These are phyloP conservation scores for Lodderomyces pseudojiufengensis DNA, from an alignment of 1,139 yeast species.

Conservation along the genomic window DNA sequence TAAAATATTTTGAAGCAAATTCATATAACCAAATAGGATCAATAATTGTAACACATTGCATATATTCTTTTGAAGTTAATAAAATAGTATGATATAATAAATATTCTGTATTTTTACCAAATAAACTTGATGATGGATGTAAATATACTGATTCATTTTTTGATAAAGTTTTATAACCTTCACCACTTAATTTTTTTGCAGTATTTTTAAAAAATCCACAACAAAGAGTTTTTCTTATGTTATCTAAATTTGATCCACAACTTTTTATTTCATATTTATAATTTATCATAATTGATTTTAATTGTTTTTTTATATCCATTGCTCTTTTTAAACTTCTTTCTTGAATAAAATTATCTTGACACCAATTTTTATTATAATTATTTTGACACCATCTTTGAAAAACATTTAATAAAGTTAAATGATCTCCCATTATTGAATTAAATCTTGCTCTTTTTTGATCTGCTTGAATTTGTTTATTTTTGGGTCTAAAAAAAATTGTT, in stretches of 20 bases:
- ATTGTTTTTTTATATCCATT: constrained; percentile 72
- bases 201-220: constrained; percentile 86
- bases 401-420: constrained; percentile 77
- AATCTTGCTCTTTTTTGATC: constrained; percentile 75
- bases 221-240: constrained; percentile 69
- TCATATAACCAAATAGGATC: constrained; percentile 85
- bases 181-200: constrained; percentile 69
- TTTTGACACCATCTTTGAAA: constrained; percentile 66
- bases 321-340: constrained; percentile 77
- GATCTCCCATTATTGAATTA: constrained; percentile 81
- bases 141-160: constrained; percentile 77
- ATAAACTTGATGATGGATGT: constrained; percentile 86
- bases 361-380: constrained; percentile 68
- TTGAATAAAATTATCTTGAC: constrained; percentile 76
- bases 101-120: constrained; percentile 69
- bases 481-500: constrained; percentile 79
- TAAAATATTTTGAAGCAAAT: constrained; percentile 84
- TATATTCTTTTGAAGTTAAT: constrained; percentile 81
- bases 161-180: constrained; percentile 69
- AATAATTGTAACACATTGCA: constrained; percentile 81
- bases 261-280: constrained; percentile 49
- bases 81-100: constrained; percentile 82
- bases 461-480: constrained; percentile 68
- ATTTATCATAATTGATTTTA: constrained; percentile 58
- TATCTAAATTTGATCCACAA: constrained; percentile 62